A percentile compares a stretch with the other conserved stretches of the same genome.
Evolutionary conservation across 257 asterid species (phyloP).

Genomic region (Galeopsis tetrahit): DNA sequence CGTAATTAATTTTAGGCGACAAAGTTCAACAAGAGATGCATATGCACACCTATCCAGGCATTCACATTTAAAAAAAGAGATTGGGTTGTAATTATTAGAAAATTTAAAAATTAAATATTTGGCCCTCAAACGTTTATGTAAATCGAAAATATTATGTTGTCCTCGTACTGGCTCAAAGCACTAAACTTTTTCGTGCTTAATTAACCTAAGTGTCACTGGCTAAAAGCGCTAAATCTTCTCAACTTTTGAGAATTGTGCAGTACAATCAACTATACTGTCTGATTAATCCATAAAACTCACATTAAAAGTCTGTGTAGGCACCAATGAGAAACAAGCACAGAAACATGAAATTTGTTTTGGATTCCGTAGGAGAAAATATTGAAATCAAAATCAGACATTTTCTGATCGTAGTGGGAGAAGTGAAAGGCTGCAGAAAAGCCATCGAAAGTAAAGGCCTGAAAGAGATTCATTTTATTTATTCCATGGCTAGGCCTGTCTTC

Average conservation of each 20-base stretch:
- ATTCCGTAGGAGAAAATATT: neutral
- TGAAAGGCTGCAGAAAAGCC: neutral
- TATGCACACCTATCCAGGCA: slow-evolving; percentile 29
- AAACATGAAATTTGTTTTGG: slow-evolving; percentile 2
- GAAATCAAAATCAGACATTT: neutral
- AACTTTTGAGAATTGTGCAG: neutral
- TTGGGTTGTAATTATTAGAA: slow-evolving; percentile 12
- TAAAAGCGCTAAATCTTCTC: neutral
- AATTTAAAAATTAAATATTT: neutral
- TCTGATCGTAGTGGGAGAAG: neutral
- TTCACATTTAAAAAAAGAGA: slow-evolving; percentile 30
- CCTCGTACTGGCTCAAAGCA: slow-evolving; percentile 1
- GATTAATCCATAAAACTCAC: neutral
- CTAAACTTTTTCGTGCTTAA: neutral
- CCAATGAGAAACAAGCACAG: slow-evolving; percentile 6
- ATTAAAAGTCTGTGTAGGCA: neutral
- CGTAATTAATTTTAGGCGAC: slow-evolving; percentile 30
- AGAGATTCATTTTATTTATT: neutral
- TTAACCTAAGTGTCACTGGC: neutral
- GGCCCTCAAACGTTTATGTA: neutral
- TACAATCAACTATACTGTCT: neutral
- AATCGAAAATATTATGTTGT: neutral
- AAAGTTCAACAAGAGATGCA: slow-evolving; percentile 28
- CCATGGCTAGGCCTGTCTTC: neutral
- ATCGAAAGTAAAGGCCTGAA: neutral